phyloP scores from a whole-genome alignment of 305 asterid genomes.

The Ilex paraguariensis region DNA sequence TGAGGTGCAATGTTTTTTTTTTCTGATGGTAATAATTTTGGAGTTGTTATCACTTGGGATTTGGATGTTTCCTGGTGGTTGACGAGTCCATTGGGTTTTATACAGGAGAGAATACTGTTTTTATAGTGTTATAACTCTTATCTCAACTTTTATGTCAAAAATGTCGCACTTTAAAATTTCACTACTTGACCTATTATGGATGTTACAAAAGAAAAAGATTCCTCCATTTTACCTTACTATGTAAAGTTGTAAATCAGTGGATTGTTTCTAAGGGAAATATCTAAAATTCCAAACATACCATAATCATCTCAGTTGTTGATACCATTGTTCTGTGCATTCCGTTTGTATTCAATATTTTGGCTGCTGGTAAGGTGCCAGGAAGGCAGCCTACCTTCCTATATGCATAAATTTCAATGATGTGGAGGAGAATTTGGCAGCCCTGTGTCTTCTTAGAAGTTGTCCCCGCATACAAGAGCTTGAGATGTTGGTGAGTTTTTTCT shows the following conservation, averaged over 20 bases:
- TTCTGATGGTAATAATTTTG: slow-evolving; percentile 65
- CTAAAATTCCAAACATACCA: neutral
- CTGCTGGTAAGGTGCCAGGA: slow-evolving; percentile 74
- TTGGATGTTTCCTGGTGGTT: neutral
- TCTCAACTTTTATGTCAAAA: too few species aligned
- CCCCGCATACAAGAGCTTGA: slow-evolving; percentile 95
- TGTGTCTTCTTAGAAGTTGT: slow-evolving; percentile 82
- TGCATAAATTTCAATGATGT: slow-evolving; percentile 65
- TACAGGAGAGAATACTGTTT: neutral
- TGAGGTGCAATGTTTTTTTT: slow-evolving; percentile 78
- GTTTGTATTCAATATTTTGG: slow-evolving; percentile 56
- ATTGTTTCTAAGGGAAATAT: too few species aligned
- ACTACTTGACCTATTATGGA: neutral
- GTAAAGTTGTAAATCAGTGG: too few species aligned
- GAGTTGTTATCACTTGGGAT: neutral
- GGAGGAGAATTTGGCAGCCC: slow-evolving; percentile 78
- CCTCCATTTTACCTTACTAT: neutral
- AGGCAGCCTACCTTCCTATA: slow-evolving; percentile 72
- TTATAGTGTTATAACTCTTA: too few species aligned
- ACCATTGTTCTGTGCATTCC: neutral
- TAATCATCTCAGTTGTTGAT: neutral
- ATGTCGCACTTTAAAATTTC: neutral
- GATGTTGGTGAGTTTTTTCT: slow-evolving; percentile 61
- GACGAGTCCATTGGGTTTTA: neutral
- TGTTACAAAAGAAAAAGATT: too few species aligned